Percentiles rank a stretch among this genome's conserved stretches.
Conservation (phyloP, 1,139 yeast genomes). For the Meyerozyma elateridarum region DNA sequence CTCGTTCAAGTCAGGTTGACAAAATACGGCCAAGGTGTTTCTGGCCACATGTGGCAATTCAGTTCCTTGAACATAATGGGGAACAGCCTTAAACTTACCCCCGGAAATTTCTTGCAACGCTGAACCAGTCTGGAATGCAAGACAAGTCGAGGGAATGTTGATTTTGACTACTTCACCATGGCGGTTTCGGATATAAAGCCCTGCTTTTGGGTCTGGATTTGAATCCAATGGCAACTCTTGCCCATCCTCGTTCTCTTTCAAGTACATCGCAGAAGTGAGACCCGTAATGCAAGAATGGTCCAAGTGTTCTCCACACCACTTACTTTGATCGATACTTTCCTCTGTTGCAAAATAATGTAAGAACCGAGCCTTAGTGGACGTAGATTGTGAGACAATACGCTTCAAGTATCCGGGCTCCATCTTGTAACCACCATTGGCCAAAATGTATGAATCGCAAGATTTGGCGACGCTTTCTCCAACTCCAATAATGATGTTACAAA, state of each 20-base stretch:
- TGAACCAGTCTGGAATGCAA: constrained; percentile 66
- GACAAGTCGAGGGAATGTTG: constrained; percentile 49
- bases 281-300: constrained; percentile 66
- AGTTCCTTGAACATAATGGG: constrained; percentile 53
- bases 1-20: constrained; percentile 57
- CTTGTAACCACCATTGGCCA: constrained; percentile 22
- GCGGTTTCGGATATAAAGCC: constrained; percentile 51
- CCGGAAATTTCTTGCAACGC: constrained; percentile 50
- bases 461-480: constrained; percentile 49
- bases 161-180: constrained; percentile 44
- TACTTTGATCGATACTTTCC: constrained; percentile 20
- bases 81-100: constrained; percentile 54
- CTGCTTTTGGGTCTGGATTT: constrained; percentile 46
- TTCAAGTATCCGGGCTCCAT: constrained; percentile 32
- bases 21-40: constrained; percentile 60
- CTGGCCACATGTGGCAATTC: constrained; percentile 35
- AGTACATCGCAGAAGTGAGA: constrained; percentile 50
- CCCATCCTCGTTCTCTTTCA: constrained; percentile 34
- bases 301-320: constrained; percentile 65
- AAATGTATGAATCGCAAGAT: constrained; percentile 47
- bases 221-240: constrained; percentile 18
- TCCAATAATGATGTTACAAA: constrained; percentile 45
- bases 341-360: constrained; percentile 47
- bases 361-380: constrained; percentile 57
- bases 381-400: constrained; percentile 43